Evolutionary conservation across 495 filamentous ascomycete genomes (phyloP), one percentile per base, ranked within the genome.

Genomic region (Xylaria venustula): DNA sequence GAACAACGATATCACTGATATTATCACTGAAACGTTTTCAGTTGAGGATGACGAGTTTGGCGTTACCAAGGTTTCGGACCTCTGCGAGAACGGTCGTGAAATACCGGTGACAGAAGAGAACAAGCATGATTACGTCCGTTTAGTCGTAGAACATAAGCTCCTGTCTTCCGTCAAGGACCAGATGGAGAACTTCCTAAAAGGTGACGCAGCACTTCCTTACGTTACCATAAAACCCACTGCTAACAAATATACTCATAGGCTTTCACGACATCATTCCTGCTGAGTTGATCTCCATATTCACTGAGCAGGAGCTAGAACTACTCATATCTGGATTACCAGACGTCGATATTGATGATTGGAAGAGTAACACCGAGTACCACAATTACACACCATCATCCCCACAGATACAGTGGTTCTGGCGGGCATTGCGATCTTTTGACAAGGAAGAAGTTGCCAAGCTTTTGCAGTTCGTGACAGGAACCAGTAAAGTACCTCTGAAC

Each of bases 351-450:
- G 94, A 99, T 66, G 94, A 99, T 78, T 99, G 94, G 94, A 97
- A 97, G 85, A 90, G 89, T 73, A 95, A 96, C 75, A 96, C 92
- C 19, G 95, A 98, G 70, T 98, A 97, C 68, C 94, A 98, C 75
- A 98, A 97, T 75, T 99, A 98, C 80, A 89, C 90, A 15, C 88
- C 91, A 26, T 91, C 92, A 0, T 96, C 94, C 2, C 88, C 93
- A 23, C 94, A 99, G 70, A 97, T 99, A 65, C 94, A 99, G 74
- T 98, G 94, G 95, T 97, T 99, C 86, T 99, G 94, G 94, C 88
- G 94, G 67, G 94, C 95, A 3, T 89, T 99, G 42, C 89, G 95
- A 65, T 97, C 93, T 6, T 99, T 96, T 67, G 94, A 99, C 80
- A 98, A 98, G 78, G 94, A 99, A 79, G 94, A 98, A 75, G 91